Percentiles rank a stretch among this genome's conserved stretches.
Evolutionary conservation across 257 asterid genomes (phyloP).

Genomic region (Vinca minor): DNA sequence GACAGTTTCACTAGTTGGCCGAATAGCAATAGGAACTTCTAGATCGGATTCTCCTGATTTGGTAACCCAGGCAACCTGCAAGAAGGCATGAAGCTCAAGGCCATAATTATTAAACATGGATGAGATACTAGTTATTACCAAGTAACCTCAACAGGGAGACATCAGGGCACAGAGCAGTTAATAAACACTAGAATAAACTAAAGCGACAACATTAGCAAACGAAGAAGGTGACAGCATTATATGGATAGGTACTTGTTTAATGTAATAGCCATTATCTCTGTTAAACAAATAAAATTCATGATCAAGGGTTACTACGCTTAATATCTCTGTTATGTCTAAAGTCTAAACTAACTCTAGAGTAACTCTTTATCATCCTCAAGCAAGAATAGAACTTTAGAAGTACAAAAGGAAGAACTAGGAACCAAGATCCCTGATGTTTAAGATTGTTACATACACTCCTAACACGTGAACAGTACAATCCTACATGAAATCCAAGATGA

Average conservation of each 20-base stretch:
- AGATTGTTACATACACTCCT: too few species aligned
- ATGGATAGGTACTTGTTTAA: neutral
- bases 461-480: neutral
- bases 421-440: too few species aligned
- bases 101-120: constrained; percentile 1
- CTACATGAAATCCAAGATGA: neutral
- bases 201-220: neutral
- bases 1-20: constrained; percentile 98
- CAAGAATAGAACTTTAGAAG: too few species aligned
- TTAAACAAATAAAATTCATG: neutral
- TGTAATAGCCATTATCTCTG: neutral
- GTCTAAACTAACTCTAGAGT: neutral
- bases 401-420: too few species aligned
- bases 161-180: neutral
- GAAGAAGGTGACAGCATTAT: neutral
- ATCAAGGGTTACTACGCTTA: neutral
- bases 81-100: constrained; percentile 12
- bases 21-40: constrained; percentile 95
- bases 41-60: constrained; percentile 87
- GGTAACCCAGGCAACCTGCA: constrained; percentile 98
- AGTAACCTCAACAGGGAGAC: neutral
- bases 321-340: neutral
- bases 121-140: neutral
- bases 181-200: neutral
- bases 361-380: too few species aligned